These are phyloP conservation scores for Ogataea methanolica DNA, from an alignment of 805 yeast genomes.

Conservation along the genomic window DNA sequence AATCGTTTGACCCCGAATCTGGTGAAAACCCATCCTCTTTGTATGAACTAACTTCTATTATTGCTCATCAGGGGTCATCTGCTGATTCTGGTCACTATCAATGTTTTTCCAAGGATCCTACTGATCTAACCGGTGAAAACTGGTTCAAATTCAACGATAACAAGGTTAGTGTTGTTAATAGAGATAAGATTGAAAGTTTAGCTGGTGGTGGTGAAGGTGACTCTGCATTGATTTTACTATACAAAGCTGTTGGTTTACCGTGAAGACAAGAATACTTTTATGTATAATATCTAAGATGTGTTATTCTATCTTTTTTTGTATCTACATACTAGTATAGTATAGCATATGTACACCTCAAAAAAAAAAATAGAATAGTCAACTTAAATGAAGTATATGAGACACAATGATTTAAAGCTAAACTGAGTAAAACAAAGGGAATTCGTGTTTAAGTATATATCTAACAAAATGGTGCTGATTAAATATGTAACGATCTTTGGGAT, in stretches of 20 bases:
- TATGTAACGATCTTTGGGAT: no score
- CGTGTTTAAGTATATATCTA: no score
- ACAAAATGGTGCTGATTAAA: no score
- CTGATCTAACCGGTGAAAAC: slow-evolving; percentile 57
- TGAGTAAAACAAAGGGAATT: no score
- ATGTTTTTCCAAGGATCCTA: slow-evolving; percentile 72
- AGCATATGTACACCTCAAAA: no score
- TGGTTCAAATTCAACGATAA: slow-evolving; percentile 98
- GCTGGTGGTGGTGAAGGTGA: slow-evolving; percentile 99
- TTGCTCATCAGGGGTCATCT: slow-evolving; percentile 91
- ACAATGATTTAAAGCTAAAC: no score
- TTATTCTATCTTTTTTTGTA: neutral
- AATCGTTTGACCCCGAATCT: slow-evolving; percentile 30
- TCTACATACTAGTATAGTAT: neutral
- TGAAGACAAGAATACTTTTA: slow-evolving; percentile 2
- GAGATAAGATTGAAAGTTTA: slow-evolving; percentile 75
- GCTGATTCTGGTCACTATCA: slow-evolving; percentile 99
- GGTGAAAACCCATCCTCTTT: slow-evolving; percentile 86
- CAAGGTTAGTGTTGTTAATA: slow-evolving; percentile 70
- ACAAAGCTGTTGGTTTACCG: slow-evolving; percentile 72
- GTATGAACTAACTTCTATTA: slow-evolving; percentile 75
- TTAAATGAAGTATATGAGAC: no score
- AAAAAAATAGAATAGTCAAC: no score
- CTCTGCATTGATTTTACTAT: slow-evolving; percentile 83
- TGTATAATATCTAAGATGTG: neutral